Evolutionary conservation across 31 red algal genomes (phyloP), one percentile per base, ranked within the genome.

Genomic region (Asparagopsis taxiformis): DNA sequence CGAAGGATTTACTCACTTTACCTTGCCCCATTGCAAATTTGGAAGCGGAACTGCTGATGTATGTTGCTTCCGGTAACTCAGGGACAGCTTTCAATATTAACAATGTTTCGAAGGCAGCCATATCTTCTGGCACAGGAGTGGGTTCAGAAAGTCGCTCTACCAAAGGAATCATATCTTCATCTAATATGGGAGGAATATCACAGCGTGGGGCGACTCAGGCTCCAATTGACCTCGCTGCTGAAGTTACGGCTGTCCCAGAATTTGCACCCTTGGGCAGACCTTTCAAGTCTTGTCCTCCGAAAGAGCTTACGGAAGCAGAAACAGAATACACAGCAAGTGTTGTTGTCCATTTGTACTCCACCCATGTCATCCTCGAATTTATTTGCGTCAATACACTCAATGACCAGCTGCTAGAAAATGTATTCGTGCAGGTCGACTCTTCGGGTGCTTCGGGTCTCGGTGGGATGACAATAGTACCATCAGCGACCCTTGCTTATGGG

Each of bases 241-340:
- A 55, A 46, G 75, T 97, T 0, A 71, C 78, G 59, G 62, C 46
- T 3, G 59, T 80, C 29, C 65, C 79, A 28, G 87, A 97, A 44
- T 80, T 92, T 70, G 75, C 88, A 17, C 9, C 53, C 3, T 43
- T 92, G 3, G 94, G 94, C 31, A 46, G 79, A 24, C 91, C 91
- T 7, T 93, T 99, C 71, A 94, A 95, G 73, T 87, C 80, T 7
- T 89, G 77, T 34, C 8, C 81, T 26, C 59, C 85, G 6, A 62
- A 84, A 46, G 91, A 91, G 50, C 85, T 99, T 6, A 99, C 96
- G 19, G 96, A 99, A 59, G 74, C 78, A 24, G 96, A 99, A 44
- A 89, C 92, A 6, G 96, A 99, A 54, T 99, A 94, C 69, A 75
- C 66, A 20, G 96, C 88, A 11, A 63, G 69, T 36, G 76, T 59